Evolutionary conservation across 1,284 basidiomycete genomes (phyloP), one percentile per base, ranked within the genome.

Genomic region (Cryptococcus jaspeensis): DNA sequence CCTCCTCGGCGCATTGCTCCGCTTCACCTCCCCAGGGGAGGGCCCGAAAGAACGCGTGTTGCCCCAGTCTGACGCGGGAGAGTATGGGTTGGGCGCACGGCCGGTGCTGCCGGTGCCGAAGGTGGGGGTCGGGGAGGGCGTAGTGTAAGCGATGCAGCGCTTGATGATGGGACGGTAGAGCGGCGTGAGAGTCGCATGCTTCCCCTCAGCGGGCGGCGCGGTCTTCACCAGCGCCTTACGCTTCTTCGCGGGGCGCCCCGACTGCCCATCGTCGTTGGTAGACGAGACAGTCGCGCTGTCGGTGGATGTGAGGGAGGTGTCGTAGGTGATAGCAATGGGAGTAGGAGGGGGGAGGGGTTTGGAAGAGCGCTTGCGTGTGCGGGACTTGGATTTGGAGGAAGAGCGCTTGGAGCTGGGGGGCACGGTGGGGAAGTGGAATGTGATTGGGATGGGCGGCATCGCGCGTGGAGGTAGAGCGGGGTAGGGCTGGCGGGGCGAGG

Each of bases 31-130:
- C 23, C 59, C 58, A 1, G 68, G 66, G 0, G 70, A 72, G 1
- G 70, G 70, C 15, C 64, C 51, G 28, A 57, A 60, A 16, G 64
- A 66, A 28, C 70, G 62, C 3, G 64, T 69, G 55, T 72, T 72
- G 53, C 61, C 63, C 37, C 67, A 61, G 47, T 72, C 70, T 18
- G 50, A 50, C n/a, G 51, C 43, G 41, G 61, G 64, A 16, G 67
- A 67, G 56, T 72, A 72, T 4, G 66, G 70, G 48, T 72, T 65
- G 15, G 16, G 25, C 25, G 25, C 35, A 11, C 13, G 25, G 15
- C 25, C 20, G 13, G 12, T 23, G 45, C n/a, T 32, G 25, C 32
- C 45, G 18, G 25, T 16, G 22, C 35, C 45, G 13, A n/a, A 16
- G 23, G 41, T 16, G 41, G 61, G 48, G 40, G 47, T 16, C 9